Conservation (phyloP, 306 rosid genomes). For the Rosa rugosa region DNA sequence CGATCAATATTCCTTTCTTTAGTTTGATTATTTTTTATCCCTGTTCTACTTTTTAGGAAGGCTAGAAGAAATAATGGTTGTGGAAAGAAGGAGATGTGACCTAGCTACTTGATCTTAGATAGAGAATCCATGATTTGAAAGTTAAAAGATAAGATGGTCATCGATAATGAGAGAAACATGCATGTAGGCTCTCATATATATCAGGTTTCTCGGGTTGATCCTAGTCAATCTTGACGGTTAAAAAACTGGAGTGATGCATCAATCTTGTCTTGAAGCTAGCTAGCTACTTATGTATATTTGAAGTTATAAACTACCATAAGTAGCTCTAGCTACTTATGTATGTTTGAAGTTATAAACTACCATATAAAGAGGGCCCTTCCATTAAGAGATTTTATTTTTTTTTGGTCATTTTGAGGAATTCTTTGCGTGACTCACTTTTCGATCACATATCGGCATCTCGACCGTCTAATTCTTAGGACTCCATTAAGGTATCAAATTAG, state of each 20-base stretch:
- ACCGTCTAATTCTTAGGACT: no score
- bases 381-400: no score
- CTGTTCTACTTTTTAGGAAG: not conserved
- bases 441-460: no score
- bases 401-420: no score
- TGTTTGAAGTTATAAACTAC: no score
- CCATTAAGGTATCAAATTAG: no score
- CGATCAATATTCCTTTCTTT: not conserved
- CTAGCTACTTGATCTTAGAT: not conserved
- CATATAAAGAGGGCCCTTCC: no score
- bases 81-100: constrained; percentile 16
- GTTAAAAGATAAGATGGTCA: constrained; percentile 12
- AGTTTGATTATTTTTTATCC: not conserved
- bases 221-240: not conserved
- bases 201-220: not conserved
- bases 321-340: no score
- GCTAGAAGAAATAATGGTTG: not conserved
- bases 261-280: not conserved
- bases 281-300: no score
- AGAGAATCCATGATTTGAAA: constrained; percentile 19
- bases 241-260: not conserved
- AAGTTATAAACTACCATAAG: no score
- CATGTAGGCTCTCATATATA: constrained; percentile 5
- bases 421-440: no score
- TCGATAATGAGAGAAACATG: constrained; percentile 17